Evolutionary conservation across 2,329 filamentous ascomycete genomes (phyloP), one percentile per base, ranked within the genome.

Genomic region (Colletotrichum sp.): DNA sequence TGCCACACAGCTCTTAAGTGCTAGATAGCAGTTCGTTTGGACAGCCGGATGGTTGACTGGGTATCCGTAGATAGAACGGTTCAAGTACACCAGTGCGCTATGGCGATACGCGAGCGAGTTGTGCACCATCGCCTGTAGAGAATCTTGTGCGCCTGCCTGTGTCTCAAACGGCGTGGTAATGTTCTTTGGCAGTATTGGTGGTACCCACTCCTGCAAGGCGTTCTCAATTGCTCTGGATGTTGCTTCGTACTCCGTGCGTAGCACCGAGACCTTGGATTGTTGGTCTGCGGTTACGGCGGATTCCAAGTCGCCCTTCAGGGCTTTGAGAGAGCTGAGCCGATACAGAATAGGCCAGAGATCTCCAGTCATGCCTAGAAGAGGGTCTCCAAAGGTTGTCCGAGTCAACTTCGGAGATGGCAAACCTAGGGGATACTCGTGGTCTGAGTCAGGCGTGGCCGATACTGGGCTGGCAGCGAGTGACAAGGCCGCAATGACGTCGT

Each of bases 311-410:
- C 83, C 85, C 78, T 91, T 92, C 12, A 91, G 84, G 3, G 87
- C 87, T 1, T 87, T 83, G 1, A 92, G 86, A 75, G 87, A 89
- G 0, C 90, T 91, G 3, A 93, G 86, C 9, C 89, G 89, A 79
- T 93, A 90, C 77, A 92, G 90, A 30, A 92, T 88, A 12, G 91
- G 91, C 91, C 91, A 93, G 2, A 93, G 83, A 7, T 90, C 90
- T 3, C 89, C 91, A 2, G 90, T 89, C 85, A 93, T 90, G 21
- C 91, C 91, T 3, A 93, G 87, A 4, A 93, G 85, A 6, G 89
- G 89, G 78, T 92, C 90, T 30, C 92, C 89, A 52, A 89, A 89
- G 74, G 85, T 86, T 6, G 89, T 81, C 0, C 89, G 86, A 3
- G 89, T 89, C 6, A 82, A 88, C 15, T 84, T 82, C 4, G 84